These are phyloP conservation scores for Epichloe typhina DNA, from an alignment of 2,329 filamentous ascomycete species.

Conservation along the genomic window DNA sequence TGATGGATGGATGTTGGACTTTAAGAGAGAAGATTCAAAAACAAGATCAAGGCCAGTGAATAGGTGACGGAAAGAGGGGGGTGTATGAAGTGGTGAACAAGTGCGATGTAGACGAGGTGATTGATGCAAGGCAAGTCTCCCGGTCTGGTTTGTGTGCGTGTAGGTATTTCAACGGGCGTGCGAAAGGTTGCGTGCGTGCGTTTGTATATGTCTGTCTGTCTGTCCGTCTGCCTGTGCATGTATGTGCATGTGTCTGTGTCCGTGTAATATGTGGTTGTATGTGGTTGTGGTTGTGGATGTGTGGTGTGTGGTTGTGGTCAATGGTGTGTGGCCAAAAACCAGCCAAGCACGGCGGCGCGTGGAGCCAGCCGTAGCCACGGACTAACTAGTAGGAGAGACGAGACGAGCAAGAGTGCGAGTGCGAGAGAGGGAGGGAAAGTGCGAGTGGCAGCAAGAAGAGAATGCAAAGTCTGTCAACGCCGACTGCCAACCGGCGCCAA, in stretches of 20 bases:
- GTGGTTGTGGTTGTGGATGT: neutral
- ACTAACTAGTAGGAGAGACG: too few species aligned
- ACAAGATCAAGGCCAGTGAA: neutral
- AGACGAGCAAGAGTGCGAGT: neutral
- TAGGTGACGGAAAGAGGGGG: neutral
- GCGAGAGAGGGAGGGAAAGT: neutral
- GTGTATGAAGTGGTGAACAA: neutral
- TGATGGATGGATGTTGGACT: neutral
- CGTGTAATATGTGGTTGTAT: too few species aligned
- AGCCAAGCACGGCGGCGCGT: neutral
- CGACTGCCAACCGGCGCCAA: neutral
- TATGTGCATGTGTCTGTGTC: neutral
- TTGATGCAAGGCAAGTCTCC: neutral
- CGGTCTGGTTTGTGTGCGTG: neutral
- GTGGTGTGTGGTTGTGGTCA: neutral
- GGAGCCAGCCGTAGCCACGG: neutral
- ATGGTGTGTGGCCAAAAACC: neutral
- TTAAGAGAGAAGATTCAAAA: neutral
- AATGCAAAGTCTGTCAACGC: conserved; percentile 1
- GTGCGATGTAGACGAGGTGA: neutral
- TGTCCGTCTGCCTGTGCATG: neutral
- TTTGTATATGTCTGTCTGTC: neutral
- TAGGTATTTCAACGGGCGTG: neutral
- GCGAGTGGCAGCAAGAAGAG: neutral
- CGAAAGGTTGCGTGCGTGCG: neutral